Conservation (phyloP, 164 flowering plant genomes). For the Vitis riparia region DNA sequence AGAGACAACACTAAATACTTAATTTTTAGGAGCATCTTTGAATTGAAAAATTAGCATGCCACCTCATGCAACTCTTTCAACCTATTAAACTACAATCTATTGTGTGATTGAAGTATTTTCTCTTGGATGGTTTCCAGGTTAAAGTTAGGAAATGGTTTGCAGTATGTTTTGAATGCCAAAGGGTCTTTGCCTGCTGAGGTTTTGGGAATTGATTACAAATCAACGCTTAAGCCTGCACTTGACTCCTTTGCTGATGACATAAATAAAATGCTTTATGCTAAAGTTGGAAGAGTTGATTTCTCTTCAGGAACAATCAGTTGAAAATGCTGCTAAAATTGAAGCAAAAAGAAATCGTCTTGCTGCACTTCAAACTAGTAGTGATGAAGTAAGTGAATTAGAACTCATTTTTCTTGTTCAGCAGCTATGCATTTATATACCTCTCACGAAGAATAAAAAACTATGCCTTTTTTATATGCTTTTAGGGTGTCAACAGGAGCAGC, state of each 20-base stretch:
- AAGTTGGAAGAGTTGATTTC: slow-evolving; percentile 32
- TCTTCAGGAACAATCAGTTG: slow-evolving; percentile 62
- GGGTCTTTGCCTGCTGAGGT: slow-evolving; percentile 69
- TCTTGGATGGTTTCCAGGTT: slow-evolving; percentile 43
- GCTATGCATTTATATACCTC: neutral
- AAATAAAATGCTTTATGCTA: slow-evolving; percentile 20
- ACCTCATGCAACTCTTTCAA: neutral
- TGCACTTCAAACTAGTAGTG: slow-evolving; percentile 51
- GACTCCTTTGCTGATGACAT: slow-evolving; percentile 31
- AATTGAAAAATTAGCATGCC: no score
- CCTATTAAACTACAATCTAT: neutral
- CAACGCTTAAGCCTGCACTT: slow-evolving; percentile 64
- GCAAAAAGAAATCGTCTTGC: slow-evolving; percentile 49
- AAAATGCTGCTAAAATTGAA: slow-evolving; percentile 50
- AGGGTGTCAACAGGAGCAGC: neutral
- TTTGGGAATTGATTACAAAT: slow-evolving; percentile 77
- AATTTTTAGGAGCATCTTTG: no score
- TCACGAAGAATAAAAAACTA: no score
- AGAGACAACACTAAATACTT: no score
- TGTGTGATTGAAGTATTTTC: neutral
- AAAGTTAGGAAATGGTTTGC: slow-evolving; percentile 64
- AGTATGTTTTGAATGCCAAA: slow-evolving; percentile 55
- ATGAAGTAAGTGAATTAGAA: slow-evolving; percentile 39
- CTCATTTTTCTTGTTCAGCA: neutral
- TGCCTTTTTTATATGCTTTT: neutral